Conservation (phyloP, 225 moss, liverwort and hornwort genomes). For the Neckera pumila region DNA sequence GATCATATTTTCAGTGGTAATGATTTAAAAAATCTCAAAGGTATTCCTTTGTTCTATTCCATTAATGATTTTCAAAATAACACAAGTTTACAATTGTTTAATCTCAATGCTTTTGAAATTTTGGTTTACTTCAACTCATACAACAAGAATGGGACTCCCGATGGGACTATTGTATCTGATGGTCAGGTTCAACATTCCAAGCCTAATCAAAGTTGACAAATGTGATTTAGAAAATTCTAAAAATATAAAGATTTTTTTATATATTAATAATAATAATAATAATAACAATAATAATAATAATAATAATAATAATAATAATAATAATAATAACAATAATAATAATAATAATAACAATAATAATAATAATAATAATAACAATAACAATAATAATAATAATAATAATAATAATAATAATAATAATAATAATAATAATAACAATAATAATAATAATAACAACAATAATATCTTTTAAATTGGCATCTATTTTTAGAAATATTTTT, state of each 20-base stretch:
- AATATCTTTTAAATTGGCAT: background rate
- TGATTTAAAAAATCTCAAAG: fast-evolving
- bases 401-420: background rate
- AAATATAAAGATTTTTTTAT: background rate
- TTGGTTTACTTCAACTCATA: background rate
- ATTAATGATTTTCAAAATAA: background rate
- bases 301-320: background rate
- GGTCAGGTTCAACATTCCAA: background rate
- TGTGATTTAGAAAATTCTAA: too few species aligned
- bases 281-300: background rate
- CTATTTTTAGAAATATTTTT: background rate
- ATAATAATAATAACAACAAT: too few species aligned
- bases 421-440: background rate
- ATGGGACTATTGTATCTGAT: fast-evolving
- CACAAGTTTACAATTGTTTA: background rate
- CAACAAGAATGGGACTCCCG: background rate
- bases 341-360: background rate
- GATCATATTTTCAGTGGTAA: background rate
- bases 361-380: background rate
- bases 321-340: background rate
- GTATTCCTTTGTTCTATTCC: background rate
- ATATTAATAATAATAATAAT: too few species aligned
- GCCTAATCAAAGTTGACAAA: background rate
- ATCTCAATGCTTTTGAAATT: background rate
- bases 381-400: background rate